phyloP scores from a whole-genome alignment of 305 asterid genomes.

The Nicotiana rustica region DNA sequence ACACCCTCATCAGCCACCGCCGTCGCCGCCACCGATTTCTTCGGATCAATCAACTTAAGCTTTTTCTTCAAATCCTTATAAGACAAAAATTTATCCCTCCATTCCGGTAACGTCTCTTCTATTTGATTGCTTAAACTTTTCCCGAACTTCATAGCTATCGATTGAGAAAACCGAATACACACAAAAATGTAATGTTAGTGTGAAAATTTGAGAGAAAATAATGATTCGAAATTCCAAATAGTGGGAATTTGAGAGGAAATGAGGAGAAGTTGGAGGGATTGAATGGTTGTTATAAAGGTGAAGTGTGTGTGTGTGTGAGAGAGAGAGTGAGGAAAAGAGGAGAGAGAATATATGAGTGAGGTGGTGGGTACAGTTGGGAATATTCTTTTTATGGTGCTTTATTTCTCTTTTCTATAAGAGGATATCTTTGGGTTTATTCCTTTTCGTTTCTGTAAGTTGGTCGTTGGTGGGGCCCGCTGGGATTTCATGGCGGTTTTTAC shows the following conservation, averaged over 20 bases:
- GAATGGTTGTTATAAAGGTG: no score
- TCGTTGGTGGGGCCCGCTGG: background rate
- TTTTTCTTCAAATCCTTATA: constrained; percentile 91
- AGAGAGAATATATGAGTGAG: background rate
- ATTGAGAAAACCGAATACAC: background rate
- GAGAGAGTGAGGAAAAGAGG: no score
- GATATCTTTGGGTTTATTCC: constrained; percentile 75
- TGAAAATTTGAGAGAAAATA: background rate
- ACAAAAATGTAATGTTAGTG: background rate
- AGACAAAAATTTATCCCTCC: constrained; percentile 90
- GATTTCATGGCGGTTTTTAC: background rate
- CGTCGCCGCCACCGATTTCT: constrained; percentile 25
- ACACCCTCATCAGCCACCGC: constrained; percentile 28
- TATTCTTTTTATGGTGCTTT: constrained; percentile 52
- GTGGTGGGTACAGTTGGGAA: constrained; percentile 53
- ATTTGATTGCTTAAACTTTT: constrained; percentile 90
- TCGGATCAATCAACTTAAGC: constrained; percentile 74
- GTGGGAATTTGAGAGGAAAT: no score
- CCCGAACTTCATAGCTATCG: constrained; percentile 71
- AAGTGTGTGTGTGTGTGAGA: no score
- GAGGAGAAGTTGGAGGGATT: no score
- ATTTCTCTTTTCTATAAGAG: constrained; percentile 31
- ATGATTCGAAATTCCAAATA: background rate
- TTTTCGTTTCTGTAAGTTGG: background rate
- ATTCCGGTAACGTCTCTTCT: constrained; percentile 91